Conservation (phyloP, 768 basidiomycete genomes). For the Asterophora parasitica region DNA sequence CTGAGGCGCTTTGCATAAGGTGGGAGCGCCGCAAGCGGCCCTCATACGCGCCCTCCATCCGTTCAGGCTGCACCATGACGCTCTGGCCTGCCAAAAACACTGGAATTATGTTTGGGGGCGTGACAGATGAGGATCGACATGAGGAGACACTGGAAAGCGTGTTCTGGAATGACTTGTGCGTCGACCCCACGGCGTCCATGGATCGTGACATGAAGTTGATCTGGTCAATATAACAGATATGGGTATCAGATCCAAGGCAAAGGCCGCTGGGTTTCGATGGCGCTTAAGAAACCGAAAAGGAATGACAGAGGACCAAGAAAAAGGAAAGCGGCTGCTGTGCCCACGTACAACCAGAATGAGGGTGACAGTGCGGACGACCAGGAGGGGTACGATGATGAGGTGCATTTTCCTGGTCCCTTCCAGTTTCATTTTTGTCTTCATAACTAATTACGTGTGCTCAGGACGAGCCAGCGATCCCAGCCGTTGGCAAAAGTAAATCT, state of each 20-base stretch:
- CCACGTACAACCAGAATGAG: slow-evolving; percentile 14
- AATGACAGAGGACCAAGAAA: slow-evolving; percentile 41
- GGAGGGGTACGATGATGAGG: background rate
- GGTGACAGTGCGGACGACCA: slow-evolving; percentile 8
- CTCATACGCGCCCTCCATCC: slow-evolving; percentile 60
- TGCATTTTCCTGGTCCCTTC: background rate
- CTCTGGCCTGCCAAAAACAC: slow-evolving; percentile 64
- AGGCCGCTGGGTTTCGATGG: slow-evolving; percentile 75
- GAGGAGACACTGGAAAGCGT: slow-evolving; percentile 83
- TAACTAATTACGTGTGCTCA: background rate
- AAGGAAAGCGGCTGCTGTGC: slow-evolving; percentile 20
- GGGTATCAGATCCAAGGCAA: slow-evolving; percentile 73
- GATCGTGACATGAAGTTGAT: background rate
- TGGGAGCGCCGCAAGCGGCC: slow-evolving; percentile 83
- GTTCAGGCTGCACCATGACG: slow-evolving; percentile 86
- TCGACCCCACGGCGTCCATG: slow-evolving; percentile 23
- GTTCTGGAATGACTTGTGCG: slow-evolving; percentile 83
- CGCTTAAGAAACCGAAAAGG: slow-evolving; percentile 69
- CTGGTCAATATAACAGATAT: slow-evolving; percentile 41
- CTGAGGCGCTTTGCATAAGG: slow-evolving; percentile 54
- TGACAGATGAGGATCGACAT: slow-evolving; percentile 79
- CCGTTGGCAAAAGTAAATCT: background rate
- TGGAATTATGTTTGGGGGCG: slow-evolving; percentile 83
- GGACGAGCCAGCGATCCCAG: background rate
- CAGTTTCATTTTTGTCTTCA: background rate